Conservation (phyloP, 139 green algal species). For the Edaphochlamys debaryana region DNA sequence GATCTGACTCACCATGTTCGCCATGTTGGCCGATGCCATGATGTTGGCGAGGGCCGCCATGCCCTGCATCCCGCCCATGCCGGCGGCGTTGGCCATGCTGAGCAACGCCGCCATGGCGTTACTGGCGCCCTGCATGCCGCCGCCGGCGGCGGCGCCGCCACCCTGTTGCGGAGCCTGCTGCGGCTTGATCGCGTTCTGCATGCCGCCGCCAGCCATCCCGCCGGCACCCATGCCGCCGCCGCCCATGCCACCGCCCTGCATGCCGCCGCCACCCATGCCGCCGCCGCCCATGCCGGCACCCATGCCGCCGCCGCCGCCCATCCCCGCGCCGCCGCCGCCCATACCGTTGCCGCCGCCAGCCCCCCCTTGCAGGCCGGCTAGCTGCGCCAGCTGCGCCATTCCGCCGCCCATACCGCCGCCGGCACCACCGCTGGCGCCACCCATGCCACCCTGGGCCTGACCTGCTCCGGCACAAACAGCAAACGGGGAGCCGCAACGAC, state of each 20-base stretch:
- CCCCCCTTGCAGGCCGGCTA: constrained; percentile 16
- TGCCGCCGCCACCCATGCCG: constrained; percentile 47
- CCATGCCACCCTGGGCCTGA: constrained; percentile 38
- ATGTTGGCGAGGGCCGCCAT: constrained; percentile 22
- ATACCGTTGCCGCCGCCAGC: constrained; percentile 17
- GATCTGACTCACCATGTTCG: constrained; percentile 23
- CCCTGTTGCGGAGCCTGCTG: background rate
- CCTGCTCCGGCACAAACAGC: constrained; percentile 22
- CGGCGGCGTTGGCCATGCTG: constrained; percentile 31
- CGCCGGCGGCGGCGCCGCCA: background rate
- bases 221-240: constrained; percentile 39
- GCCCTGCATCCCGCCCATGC: constrained; percentile 18
- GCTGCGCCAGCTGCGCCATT: constrained; percentile 48
- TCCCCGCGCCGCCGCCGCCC: background rate
- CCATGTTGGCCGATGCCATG: constrained; percentile 55
- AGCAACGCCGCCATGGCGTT: constrained; percentile 30
- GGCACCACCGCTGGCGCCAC: constrained; percentile 1
- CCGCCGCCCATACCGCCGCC: constrained; percentile 31
- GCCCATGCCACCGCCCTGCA: constrained; percentile 53
- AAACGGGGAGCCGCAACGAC: constrained; percentile 1
- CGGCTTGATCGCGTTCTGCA: constrained; percentile 5
- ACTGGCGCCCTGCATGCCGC: background rate
- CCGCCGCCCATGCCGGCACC: constrained; percentile 18
- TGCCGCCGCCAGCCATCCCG: background rate
- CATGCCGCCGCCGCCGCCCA: constrained; percentile 18